These are phyloP conservation scores for Golubevia pallescens DNA, from an alignment of 1,284 basidiomycete genomes.

Conservation along the genomic window DNA sequence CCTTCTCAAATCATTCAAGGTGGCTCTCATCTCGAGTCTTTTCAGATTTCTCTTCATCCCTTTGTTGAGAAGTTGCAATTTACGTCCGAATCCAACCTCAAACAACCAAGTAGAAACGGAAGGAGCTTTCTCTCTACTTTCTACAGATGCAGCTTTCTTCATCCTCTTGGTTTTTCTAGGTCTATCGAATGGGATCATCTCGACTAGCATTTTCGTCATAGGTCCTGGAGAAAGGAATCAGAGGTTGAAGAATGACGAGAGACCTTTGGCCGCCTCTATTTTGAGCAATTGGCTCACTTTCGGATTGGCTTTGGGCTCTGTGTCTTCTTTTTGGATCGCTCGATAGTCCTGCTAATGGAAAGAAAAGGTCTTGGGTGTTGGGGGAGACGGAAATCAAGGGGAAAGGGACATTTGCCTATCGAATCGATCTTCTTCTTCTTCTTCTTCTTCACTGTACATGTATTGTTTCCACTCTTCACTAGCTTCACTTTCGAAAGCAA, in stretches of 20 bases:
- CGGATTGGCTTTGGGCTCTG: constrained; percentile 42
- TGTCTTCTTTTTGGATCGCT: constrained; percentile 26
- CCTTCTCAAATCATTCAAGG: constrained; percentile 13
- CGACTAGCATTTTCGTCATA: constrained; percentile 43
- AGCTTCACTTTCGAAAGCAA: too few relatives aligned
- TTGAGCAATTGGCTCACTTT: constrained; percentile 51
- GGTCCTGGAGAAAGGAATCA: constrained; percentile 29
- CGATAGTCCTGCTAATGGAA: too few relatives aligned
- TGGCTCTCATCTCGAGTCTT: constrained; percentile 18
- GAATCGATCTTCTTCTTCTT: too few relatives aligned
- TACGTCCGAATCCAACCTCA: constrained; percentile 1
- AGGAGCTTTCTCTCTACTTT: constrained; percentile 3
- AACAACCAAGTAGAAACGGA: neutral
- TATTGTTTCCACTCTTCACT: too few relatives aligned
- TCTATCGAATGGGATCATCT: constrained; percentile 40
- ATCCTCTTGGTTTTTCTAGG: constrained; percentile 34
- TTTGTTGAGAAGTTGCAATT: constrained; percentile 40
- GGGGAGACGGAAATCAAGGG: too few relatives aligned
- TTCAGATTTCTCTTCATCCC: constrained; percentile 35
- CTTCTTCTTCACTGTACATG: too few relatives aligned
- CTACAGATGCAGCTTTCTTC: constrained; percentile 37
- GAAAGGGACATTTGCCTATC: too few relatives aligned
- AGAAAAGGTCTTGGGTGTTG: too few relatives aligned
- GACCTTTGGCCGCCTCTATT: constrained; percentile 31
- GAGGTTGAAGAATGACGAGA: constrained; percentile 21